These are phyloP conservation scores for Salix dunnii DNA, from an alignment of 345 rosid species.

Conservation along the genomic window DNA sequence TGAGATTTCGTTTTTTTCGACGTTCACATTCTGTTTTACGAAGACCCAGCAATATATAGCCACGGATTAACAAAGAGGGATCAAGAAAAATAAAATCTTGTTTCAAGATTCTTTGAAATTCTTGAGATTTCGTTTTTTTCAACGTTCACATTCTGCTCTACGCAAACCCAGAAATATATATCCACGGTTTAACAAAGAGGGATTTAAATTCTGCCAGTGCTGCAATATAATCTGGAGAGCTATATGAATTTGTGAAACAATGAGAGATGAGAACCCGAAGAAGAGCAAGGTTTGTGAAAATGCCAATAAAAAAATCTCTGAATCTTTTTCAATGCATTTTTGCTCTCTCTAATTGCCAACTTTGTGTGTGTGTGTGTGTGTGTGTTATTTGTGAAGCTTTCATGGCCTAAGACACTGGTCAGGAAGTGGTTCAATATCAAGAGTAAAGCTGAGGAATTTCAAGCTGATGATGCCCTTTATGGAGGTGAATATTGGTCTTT, in stretches of 20 bases:
- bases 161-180: constrained; percentile 14
- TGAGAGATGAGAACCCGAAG: constrained; percentile 78
- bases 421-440: constrained; percentile 94
- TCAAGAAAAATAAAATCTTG: too few species aligned
- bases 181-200: neutral
- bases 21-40: constrained; percentile 11
- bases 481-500: constrained; percentile 39
- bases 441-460: constrained; percentile 75
- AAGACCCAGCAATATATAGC: constrained; percentile 8
- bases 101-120: constrained; percentile 13
- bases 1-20: constrained; percentile 8
- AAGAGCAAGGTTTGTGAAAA: constrained; percentile 68
- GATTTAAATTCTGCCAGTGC: constrained; percentile 1
- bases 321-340: constrained; percentile 13
- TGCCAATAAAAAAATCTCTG: neutral
- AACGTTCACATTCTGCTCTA: constrained; percentile 6
- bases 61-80: neutral
- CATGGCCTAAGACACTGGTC: constrained; percentile 94
- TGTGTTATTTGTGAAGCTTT: constrained; percentile 48
- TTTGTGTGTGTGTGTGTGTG: constrained; percentile 3
- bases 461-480: constrained; percentile 57
- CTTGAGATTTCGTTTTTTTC: constrained; percentile 8
- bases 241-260: constrained; percentile 64
- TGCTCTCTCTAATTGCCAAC: constrained; percentile 15
- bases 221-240: constrained; percentile 19